A percentile compares a stretch with the other conserved stretches of the same genome.
Evolutionary conservation across 495 filamentous ascomycete genomes (phyloP).

Genomic region (Choiromyces venosus): DNA sequence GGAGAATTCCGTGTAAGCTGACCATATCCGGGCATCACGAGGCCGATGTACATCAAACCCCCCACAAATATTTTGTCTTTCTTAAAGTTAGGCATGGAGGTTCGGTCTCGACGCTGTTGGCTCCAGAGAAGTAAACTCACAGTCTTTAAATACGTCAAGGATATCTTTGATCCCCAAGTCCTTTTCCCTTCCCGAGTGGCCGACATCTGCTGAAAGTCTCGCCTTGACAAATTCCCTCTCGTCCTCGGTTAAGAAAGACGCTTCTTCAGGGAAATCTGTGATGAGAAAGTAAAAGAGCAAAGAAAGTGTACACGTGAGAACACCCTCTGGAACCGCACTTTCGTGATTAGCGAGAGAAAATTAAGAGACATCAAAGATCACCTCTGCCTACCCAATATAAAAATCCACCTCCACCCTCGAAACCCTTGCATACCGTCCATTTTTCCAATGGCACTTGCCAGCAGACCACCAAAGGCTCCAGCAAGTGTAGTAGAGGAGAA

Average conservation of each 20-base stretch:
- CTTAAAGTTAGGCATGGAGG: background rate
- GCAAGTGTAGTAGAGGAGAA: conserved; percentile 77
- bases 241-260: conserved; percentile 64
- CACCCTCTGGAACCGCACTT: conserved; percentile 56
- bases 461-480: conserved; percentile 77
- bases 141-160: conserved; percentile 68
- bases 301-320: conserved; percentile 65
- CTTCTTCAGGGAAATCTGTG: conserved; percentile 67
- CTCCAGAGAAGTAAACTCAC: conserved; percentile 46
- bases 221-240: conserved; percentile 70
- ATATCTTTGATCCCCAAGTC: conserved; percentile 60
- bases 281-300: conserved; percentile 74
- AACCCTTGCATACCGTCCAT: conserved; percentile 66
- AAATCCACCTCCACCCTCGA: conserved; percentile 81
- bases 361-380: background rate
- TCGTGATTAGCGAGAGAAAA: background rate
- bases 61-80: conserved; percentile 62
- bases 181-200: conserved; percentile 57
- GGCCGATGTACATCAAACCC: conserved; percentile 82
- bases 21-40: conserved; percentile 82
- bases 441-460: conserved; percentile 82
- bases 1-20: conserved; percentile 41
- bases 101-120: background rate
- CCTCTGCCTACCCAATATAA: conserved; percentile 46
- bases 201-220: conserved; percentile 72